Base-by-base conservation (phyloP, 2,329 filamentous ascomycete genomes). In the Fusarium graminum region DNA sequence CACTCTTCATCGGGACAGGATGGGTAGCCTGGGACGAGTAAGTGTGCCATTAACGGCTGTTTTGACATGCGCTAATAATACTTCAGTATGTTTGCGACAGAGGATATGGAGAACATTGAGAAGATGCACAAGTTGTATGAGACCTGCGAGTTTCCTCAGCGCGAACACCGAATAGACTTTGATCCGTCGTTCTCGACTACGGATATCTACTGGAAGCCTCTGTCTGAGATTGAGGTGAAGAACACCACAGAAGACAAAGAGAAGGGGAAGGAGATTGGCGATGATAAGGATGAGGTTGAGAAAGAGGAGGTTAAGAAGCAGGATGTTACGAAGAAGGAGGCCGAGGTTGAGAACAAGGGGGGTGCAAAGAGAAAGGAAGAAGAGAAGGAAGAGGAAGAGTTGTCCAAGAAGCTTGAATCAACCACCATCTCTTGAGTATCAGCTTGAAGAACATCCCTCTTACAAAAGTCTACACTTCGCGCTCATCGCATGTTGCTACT, bases 1-100 rank as follows among this genome's bases (percentile, higher is more conserved):
- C 78, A 1, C 69, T 90, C 3, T 85, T 88, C 13, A 80, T 91
- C 14, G 89, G 88, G 0, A 89, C 85, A 0, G 78, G 79, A 0
- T 82, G 80, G 71, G 77, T 81, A 10, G 78, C 80, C 2, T 88
- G 85, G 83, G 81, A 86, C 47, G 73, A 77, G 83, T 86, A 71
- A 70, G 80, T 76, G 16, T 16, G 19, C 2, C 16, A 19, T 17
- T 14, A 2, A 7, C 7, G 26, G 8, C 34, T 4, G 6, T 8
- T 16, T 17, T 11, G 34, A n/a, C 13, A 16, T n/a, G 8, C 12
- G 30, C 56, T 64, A 43, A 66, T 19, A 46, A 7, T n/a, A 12
- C 8, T 26, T 3, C 29, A 72, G 63, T 12, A 51, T 63, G 38
- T 64, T 59, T 40, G 46, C 34, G 11, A 39, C 63, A 3, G 58